Percentiles rank a stretch among this genome's conserved stretches.
phyloP scores from a whole-genome alignment of 139 green algal species.

The Closterium sp. region DNA sequence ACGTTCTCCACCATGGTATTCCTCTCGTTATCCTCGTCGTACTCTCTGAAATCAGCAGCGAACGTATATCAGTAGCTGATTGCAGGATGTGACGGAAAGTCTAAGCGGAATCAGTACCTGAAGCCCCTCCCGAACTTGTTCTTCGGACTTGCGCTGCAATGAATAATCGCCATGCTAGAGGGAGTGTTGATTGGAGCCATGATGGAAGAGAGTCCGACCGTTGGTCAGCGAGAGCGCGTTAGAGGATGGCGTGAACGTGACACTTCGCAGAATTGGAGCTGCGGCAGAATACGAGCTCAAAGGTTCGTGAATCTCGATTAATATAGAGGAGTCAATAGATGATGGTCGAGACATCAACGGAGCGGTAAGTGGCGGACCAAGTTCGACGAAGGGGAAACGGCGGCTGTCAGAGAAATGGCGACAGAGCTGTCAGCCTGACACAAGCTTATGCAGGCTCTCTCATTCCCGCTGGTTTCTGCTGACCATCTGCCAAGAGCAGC shows the following conservation, averaged over 20 bases:
- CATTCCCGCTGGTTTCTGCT: neutral
- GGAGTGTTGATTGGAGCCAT: neutral
- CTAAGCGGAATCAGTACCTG: neutral
- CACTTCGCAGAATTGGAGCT: neutral
- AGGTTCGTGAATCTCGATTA: neutral
- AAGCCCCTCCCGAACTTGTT: neutral
- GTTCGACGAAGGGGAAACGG: neutral
- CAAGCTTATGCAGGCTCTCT: neutral
- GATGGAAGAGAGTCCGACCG: neutral
- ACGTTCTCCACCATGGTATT: constrained; percentile 4
- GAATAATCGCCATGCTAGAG: neutral
- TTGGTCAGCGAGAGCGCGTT: neutral
- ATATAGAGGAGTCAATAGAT: no score
- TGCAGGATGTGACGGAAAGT: no score
- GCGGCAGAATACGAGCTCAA: neutral
- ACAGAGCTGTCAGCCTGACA: neutral
- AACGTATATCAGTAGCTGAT: neutral
- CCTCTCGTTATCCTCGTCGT: constrained; percentile 25
- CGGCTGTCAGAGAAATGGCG: neutral
- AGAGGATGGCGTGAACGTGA: neutral
- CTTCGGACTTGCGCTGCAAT: neutral
- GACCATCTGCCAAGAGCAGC: neutral
- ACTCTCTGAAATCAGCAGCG: constrained; percentile 8
- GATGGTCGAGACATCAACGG: no score
- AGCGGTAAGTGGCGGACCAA: no score